Evolutionary conservation across 2,329 filamentous ascomycete species (phyloP), one percentile per base, ranked within the genome.

Genomic region (Pestalotiopsis sp.): DNA sequence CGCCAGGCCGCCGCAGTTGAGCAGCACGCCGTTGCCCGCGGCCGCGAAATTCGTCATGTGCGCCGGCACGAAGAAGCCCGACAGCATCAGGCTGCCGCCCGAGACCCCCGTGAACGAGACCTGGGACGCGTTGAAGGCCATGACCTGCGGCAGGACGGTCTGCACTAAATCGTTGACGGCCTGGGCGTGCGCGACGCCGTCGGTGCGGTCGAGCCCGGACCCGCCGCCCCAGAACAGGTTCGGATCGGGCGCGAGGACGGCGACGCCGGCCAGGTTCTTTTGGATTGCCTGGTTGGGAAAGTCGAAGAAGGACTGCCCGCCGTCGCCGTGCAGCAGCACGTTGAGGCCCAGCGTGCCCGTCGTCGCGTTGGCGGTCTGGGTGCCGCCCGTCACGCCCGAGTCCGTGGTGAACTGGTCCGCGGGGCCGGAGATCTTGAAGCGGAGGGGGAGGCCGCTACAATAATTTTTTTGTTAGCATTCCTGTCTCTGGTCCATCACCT

Each of bases 141-240:
- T 82, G 59, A 87, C 79, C 69, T 86, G 80, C 4, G 87, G 84
- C 11, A 89, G 80, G 31, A 84, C 82, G 3, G 79, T 75, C 58
- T 82, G 78, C 66, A 89, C 79, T 27, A 89, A 81, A 70, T 86
- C 83, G 70, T 84, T 83, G 58, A 89, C 86, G 36, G 86, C 86
- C 70, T 86, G 84, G 0, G 87, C 80, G 77, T 90, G 87, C 6
- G 81, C 85, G 0, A 83, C 86, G 69, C 87, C 87, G 74, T 89
- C 84, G 4, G 84, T 85, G 25, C 87, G 83, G 58, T 85, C 74
- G 25, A 87, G 81, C 1, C 86, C 86, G 2, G 78, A 71, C 69
- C 85, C 84, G 62, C 87, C 86, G 67, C 87, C 87, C 87, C 87
- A 90, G 81, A 89, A 88, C 41, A 86, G 82, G 70, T 86, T 84